Evolutionary conservation across 257 asterid species (phyloP).

Genomic region (Leptodermis oblonga): DNA sequence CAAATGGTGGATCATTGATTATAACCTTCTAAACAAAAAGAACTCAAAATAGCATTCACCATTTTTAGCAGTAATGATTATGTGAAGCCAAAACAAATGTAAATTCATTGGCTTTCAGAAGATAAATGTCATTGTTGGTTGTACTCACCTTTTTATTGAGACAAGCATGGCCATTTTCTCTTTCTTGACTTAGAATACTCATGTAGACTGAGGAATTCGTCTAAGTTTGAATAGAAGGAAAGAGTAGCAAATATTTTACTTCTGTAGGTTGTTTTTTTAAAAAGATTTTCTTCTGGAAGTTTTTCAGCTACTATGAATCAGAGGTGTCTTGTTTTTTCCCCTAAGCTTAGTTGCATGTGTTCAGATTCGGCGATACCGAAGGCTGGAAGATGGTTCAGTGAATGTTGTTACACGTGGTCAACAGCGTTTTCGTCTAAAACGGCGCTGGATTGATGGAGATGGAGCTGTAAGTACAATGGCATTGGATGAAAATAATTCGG

Average conservation of each 20-base stretch:
- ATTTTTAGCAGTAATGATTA: neutral
- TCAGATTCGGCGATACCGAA: slow-evolving; percentile 87
- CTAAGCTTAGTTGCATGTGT: slow-evolving; percentile 12
- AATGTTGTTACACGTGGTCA: slow-evolving; percentile 89
- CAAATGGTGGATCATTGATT: neutral
- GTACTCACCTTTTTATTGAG: neutral
- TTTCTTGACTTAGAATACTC: neutral
- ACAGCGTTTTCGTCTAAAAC: slow-evolving; percentile 87
- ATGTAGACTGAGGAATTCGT: neutral
- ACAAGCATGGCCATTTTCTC: neutral
- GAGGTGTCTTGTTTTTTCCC: neutral
- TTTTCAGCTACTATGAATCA: slow-evolving; percentile 1
- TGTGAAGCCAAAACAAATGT: neutral
- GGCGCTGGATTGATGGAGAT: slow-evolving; percentile 73
- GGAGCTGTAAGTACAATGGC: slow-evolving; percentile 60
- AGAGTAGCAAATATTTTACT: neutral
- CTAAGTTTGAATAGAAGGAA: neutral
- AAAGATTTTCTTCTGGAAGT: neutral
- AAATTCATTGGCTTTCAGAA: neutral
- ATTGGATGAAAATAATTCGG: slow-evolving; percentile 8
- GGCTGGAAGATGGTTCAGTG: slow-evolving; percentile 89
- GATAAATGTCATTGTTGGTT: neutral
- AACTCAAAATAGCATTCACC: neutral
- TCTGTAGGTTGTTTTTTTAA: neutral
- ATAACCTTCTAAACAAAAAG: neutral